These are phyloP conservation scores for Phalaenopsis equestris DNA, from an alignment of 106 monocot genomes.

Conservation along the genomic window DNA sequence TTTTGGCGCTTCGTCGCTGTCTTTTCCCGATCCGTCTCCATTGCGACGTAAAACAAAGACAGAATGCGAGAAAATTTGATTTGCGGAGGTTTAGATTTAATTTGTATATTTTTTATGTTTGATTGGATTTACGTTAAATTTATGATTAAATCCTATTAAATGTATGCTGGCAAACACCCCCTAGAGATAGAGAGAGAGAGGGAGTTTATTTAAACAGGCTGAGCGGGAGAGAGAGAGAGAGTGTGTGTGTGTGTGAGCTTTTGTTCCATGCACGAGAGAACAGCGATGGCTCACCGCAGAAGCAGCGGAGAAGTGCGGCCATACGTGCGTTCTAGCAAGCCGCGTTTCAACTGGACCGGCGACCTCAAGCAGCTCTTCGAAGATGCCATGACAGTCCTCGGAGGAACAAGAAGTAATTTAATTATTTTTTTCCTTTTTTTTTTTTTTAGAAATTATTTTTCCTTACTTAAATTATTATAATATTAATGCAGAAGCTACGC, in stretches of 20 bases:
- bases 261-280: slow-evolving; percentile 6
- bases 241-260: neutral
- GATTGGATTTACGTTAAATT: too few relatives aligned
- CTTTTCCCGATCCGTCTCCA: too few relatives aligned
- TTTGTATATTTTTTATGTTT: too few relatives aligned
- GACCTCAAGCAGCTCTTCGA: slow-evolving; percentile 10
- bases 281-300: slow-evolving; percentile 2
- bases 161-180: neutral
- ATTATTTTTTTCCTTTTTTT: neutral
- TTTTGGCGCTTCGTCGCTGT: too few relatives aligned
- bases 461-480: neutral
- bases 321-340: slow-evolving; percentile 10
- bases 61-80: too few relatives aligned
- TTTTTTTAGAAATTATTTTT: too few relatives aligned
- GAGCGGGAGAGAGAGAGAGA: neutral
- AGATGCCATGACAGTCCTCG: slow-evolving; percentile 1
- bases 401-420: slow-evolving; percentile 7
- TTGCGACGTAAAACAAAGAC: too few relatives aligned
- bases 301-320: slow-evolving; percentile 9
- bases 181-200: neutral
- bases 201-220: slow-evolving; percentile 4
- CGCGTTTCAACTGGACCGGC: slow-evolving; percentile 9
- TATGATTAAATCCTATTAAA: too few relatives aligned
- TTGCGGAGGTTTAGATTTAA: too few relatives aligned
- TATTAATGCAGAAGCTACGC: slow-evolving; percentile 1